Percentiles rank a stretch among this genome's conserved stretches.
phyloP scores from a whole-genome alignment of 164 flowering plant genomes.

The Tetrastigma voinierianum region DNA sequence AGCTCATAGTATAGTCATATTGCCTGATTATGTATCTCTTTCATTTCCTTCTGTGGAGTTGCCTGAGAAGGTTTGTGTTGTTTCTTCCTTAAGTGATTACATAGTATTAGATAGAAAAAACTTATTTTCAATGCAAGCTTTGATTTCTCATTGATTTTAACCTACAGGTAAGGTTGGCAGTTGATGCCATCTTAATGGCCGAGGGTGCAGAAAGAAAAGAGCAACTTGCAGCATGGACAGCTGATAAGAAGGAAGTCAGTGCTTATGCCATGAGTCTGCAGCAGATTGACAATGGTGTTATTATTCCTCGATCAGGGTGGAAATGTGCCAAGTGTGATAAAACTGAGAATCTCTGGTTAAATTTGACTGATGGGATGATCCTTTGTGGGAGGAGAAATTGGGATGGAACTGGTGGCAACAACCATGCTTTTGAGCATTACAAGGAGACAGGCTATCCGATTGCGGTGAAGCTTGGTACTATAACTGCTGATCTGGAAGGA shows the following conservation, averaged over 20 bases:
- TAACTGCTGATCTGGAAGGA: slow-evolving; percentile 88
- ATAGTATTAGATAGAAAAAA: no score
- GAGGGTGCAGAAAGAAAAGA: slow-evolving; percentile 89
- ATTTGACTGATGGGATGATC: slow-evolving; percentile 92
- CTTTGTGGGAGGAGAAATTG: slow-evolving; percentile 95
- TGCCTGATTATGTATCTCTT: slow-evolving; percentile 72
- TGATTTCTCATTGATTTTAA: background rate
- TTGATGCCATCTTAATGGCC: slow-evolving; percentile 70
- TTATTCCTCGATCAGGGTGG: slow-evolving; percentile 91
- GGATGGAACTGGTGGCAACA: slow-evolving; percentile 98
- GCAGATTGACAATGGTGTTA: slow-evolving; percentile 75
- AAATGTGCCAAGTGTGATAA: slow-evolving; percentile 90
- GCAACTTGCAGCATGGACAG: slow-evolving; percentile 86
- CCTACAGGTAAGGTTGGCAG: slow-evolving; percentile 86
- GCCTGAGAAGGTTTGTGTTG: slow-evolving; percentile 76
- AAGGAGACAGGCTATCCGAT: slow-evolving; percentile 79
- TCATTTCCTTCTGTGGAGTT: slow-evolving; percentile 93
- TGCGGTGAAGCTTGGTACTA: slow-evolving; percentile 95
- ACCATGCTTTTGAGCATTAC: slow-evolving; percentile 91
- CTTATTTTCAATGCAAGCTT: background rate
- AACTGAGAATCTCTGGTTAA: slow-evolving; percentile 91
- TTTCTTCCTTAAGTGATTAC: background rate
- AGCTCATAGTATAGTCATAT: slow-evolving; percentile 54
- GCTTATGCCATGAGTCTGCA: slow-evolving; percentile 62
- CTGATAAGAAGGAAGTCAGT: slow-evolving; percentile 77